Evolutionary conservation across 495 filamentous ascomycete species (phyloP), one percentile per base, ranked within the genome.

Genomic region (Margaritispora aquatica): DNA sequence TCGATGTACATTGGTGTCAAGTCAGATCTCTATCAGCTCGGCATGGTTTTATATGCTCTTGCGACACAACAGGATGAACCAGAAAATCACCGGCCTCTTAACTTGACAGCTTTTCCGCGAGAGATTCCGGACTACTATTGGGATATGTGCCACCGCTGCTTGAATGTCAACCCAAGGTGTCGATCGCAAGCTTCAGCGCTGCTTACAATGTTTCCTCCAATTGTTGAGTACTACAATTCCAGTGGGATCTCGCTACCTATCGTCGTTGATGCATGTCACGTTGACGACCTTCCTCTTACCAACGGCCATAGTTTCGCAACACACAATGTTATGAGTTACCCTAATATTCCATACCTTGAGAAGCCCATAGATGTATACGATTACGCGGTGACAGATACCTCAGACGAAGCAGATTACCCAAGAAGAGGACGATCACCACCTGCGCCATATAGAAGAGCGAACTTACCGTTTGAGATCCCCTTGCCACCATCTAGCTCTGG

Each of bases 1-100:
- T 88, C 90, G 26, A 97, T 98, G 89, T 96, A 96, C 69, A 97
- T 98, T 69, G 94, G 94, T 4, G 90, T 97, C 72, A 98, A 97
- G 71, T 96, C 92, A 0, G 94, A 98, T 71, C 77, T 97, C 1
- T 98, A 86, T 66, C 94, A 98, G 66, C 78, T 97, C 2, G 94
- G 94, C 24, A 98, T 98, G 95, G 93, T 96, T 1, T 78, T 98
- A 2, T 98, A 93, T 91, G 92, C 90, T 8, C 74, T 98, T 34
- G 92, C 90, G 2, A 88, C 85, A 62, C 82, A 89, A 60, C 81
- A 90, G 38, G 94, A 97, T 64, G 94, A 98, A 64, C 94, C 94
- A 3, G 94, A 98, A 69, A 81, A 87, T 52, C 80, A 76, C 44
- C 82, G 89, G n/a, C 94, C 94, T 1, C 71, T 97, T 58, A 66